Evolutionary conservation across 2,329 filamentous ascomycete genomes (phyloP), one percentile per base, ranked within the genome.

Genomic region (Exophiala xenobiotica): DNA sequence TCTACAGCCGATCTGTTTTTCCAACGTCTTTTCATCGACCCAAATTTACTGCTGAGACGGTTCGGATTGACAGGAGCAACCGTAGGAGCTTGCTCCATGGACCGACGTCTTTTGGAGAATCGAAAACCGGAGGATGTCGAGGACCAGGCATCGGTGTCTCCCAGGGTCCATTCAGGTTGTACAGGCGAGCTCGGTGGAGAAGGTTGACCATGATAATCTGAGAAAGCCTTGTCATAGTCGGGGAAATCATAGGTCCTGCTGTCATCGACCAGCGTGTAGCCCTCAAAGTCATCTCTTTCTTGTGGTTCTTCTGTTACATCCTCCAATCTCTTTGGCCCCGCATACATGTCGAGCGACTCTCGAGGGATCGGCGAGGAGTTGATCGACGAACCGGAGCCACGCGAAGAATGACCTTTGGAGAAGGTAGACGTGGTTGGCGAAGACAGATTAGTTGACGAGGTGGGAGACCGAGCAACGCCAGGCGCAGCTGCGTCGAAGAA

Each of bases 241-340:
- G 67, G 64, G 29, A 65, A 61, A 43, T 71, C 52, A 29, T 44
- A 50, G 18, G 29, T 38, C 9, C 49, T 29, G 50, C 49, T 29
- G 50, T 60, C 48, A 33, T 53, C 49, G 31, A 58, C 52, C 51
- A 56, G 37, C 24, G 52, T 56, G 45, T 58, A 58, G 23, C 56
- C 53, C 20, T 58, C 53, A 38, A 54, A 53, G 29, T 55, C 53
- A 27, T 57, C 54, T 43, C 48, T 56, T 44, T 59, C 59, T 18
- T 51, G 50, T 45, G 73, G 66, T 64, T 95, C 90, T 68, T 96
- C 91, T 64, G 90, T 81, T 16, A 96, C 87, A 63, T 93, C 88
- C 12, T 89, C 87, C 56, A 96, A 76, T 54, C 81, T 78, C 70
- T 88, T 88, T 62, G 78, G 76, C 0, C 80, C 73, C 8, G 62